A percentile compares a stretch with the other conserved stretches of the same genome.
Conservation (phyloP, 257 asterid genomes). For the Nicotiana obtusifolia region DNA sequence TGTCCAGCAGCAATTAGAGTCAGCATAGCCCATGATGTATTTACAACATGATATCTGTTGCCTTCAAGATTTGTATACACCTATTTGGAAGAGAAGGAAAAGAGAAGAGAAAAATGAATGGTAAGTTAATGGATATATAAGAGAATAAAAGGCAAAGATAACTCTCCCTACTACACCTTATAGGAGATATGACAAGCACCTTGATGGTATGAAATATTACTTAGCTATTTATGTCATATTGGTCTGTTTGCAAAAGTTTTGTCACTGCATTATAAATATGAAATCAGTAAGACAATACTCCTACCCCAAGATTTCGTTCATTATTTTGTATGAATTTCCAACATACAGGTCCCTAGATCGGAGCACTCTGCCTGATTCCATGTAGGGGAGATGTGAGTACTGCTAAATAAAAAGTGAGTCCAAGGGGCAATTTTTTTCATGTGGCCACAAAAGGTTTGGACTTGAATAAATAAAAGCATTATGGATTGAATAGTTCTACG, state of each 20-base stretch:
- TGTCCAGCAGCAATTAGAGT: constrained; percentile 87
- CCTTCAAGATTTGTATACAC: constrained; percentile 85
- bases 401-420: background rate
- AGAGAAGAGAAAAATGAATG: constrained; percentile 5
- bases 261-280: background rate
- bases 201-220: background rate
- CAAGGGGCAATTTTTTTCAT: background rate
- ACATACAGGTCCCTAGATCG: background rate
- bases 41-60: constrained; percentile 75
- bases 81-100: constrained; percentile 28
- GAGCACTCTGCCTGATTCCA: background rate
- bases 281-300: background rate
- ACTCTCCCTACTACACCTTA: background rate
- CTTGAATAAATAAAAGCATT: background rate
- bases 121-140: constrained; percentile 12
- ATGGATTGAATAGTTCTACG: background rate
- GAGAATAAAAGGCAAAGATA: background rate
- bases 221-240: background rate
- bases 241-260: background rate
- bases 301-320: background rate
- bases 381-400: background rate
- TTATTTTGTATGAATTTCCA: background rate
- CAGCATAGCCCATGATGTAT: constrained; percentile 90
- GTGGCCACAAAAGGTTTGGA: background rate
- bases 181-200: constrained; percentile 6